Evolutionary conservation across 345 rosid species (phyloP).

Genomic region (Eutrema heterophyllum): DNA sequence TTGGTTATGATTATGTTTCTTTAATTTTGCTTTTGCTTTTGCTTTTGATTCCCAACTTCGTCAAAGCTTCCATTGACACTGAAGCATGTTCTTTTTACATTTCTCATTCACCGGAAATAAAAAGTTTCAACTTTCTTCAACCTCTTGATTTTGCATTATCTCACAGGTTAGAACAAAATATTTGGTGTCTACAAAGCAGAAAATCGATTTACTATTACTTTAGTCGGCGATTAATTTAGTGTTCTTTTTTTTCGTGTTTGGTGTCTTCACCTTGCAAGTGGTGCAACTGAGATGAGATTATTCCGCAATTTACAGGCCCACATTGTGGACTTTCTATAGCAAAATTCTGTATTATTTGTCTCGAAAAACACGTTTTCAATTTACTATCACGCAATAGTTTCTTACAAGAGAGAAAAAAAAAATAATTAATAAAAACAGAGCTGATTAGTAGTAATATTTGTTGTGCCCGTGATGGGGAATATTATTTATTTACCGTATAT

Average conservation of each 20-base stretch:
- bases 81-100: not conserved
- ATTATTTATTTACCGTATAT: not conserved
- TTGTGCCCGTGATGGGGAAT: conserved; percentile 1
- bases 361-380: conserved; percentile 3
- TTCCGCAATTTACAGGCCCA: not conserved
- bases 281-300: not conserved
- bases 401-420: not conserved
- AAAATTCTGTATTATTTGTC: not conserved
- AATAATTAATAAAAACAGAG: not conserved
- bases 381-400: not conserved
- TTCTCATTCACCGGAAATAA: conserved; percentile 9
- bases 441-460: not conserved
- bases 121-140: not conserved
- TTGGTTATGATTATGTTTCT: not conserved
- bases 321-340: not conserved
- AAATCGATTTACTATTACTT: not conserved
- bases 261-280: not conserved
- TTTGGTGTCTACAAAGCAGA: not conserved
- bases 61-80: not conserved
- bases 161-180: too few relatives aligned
- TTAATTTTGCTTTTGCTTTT: not conserved
- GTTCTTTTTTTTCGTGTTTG: not conserved
- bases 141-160: not conserved
- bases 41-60: conserved; percentile 4
- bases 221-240: not conserved